A percentile compares a stretch with the other conserved stretches of the same genome.
Conservation (phyloP, 306 rosid species). For the Albizia julibrissin region DNA sequence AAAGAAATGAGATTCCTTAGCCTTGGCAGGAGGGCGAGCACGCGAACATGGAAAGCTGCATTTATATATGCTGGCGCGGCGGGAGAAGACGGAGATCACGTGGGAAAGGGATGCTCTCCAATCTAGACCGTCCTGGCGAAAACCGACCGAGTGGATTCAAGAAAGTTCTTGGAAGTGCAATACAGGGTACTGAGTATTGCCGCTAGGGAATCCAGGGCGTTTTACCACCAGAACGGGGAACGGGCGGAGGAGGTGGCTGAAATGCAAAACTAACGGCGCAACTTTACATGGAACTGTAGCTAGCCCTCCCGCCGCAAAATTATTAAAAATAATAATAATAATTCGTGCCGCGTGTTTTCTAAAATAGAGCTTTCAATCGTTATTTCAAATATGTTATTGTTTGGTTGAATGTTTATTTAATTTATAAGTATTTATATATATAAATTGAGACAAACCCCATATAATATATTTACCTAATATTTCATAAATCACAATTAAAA, state of each 20-base stretch:
- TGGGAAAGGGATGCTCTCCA: neutral
- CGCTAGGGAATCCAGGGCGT: neutral
- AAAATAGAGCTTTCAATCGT: too few relatives aligned
- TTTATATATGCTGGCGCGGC: neutral
- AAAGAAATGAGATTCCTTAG: neutral
- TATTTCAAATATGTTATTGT: too few relatives aligned
- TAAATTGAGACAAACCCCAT: too few relatives aligned
- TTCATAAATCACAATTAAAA: too few relatives aligned
- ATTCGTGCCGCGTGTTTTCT: too few relatives aligned
- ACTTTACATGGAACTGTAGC: neutral
- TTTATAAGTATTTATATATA: too few relatives aligned
- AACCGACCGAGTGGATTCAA: neutral
- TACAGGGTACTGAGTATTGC: neutral
- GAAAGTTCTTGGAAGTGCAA: neutral
- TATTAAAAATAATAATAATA: neutral
- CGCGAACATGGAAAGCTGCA: neutral
- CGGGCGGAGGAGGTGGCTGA: neutral
- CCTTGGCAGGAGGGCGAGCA: neutral
- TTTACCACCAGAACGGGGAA: neutral
- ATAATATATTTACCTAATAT: too few relatives aligned
- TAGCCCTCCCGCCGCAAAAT: neutral
- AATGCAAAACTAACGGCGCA: constrained; percentile 9
- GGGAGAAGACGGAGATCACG: neutral
- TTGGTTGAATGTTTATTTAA: too few relatives aligned
- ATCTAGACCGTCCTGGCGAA: neutral